Base-by-base conservation (phyloP, 2,329 filamentous ascomycete genomes). In the Botrytis deweyae region DNA sequence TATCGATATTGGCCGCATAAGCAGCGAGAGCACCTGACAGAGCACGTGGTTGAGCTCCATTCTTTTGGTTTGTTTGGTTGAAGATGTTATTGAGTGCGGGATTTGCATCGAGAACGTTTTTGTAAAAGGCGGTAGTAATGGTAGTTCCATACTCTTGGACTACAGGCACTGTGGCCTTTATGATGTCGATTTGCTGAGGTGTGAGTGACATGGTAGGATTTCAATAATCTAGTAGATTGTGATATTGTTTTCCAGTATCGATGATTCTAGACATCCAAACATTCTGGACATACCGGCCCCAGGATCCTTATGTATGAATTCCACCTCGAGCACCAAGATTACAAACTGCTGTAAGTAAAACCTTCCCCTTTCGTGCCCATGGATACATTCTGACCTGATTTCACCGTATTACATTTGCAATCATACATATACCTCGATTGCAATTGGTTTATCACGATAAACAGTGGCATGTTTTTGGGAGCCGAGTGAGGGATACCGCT, bases 121-220 rank as follows among this genome's bases (percentile, higher is more conserved):
- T 83, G 85, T 95, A 95, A 84, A 95, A 94, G 76, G 87, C 83
- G 1, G 85, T 86, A n/a, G 92, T 94, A 82, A 95, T 93, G 64
- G 86, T 84, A 29, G 85, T 84, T 82, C 92, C 93, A 81, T 94
- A 88, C 75, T 89, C 85, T 76, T 89, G 87, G 12, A 95, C 86
- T 29, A 93, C 87, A 3, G 93, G 93, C 58, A 90, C 92, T 2
- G 93, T 95, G 55, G 92, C 86, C 82, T 94, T 95, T 84, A 96
- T 90, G 77, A 92, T 90, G 75, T 87, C 83, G 76, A 91, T 86
- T 84, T 95, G 92, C 55, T 87, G 84, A 40, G 87, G 83, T 18
- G 90, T 90, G 74, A 93, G 84, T 73, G 87, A 80, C 84, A 72
- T 72, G 3, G 12, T 68, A 63, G 80, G 72, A 70, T 73, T 6